Conservation (phyloP, 148 eudicot species). For the Silene latifolia region DNA sequence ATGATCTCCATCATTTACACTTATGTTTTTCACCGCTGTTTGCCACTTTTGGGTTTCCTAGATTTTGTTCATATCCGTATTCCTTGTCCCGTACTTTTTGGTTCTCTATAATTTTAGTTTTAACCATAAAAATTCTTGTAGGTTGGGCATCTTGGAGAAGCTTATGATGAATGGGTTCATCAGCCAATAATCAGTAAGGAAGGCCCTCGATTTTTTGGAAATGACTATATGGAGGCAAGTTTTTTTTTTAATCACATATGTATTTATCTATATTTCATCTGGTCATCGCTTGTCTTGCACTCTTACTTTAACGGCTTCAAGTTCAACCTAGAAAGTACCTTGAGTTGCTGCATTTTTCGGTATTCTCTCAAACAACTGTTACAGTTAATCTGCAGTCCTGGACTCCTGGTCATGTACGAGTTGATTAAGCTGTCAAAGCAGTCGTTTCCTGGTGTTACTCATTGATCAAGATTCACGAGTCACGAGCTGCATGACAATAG, state of each 20-base stretch:
- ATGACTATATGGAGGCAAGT: slow-evolving; percentile 86
- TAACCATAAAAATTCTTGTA: slow-evolving; percentile 21
- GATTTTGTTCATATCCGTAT: neutral
- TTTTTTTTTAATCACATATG: neutral
- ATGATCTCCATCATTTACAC: neutral
- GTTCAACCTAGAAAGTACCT: neutral
- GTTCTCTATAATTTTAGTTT: neutral
- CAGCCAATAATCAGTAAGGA: slow-evolving; percentile 86
- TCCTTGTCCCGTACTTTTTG: neutral
- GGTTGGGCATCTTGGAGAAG: slow-evolving; percentile 98
- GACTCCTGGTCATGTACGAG: neutral
- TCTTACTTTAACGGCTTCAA: neutral
- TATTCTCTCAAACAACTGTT: neutral
- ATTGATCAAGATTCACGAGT: neutral
- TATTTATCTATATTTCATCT: neutral
- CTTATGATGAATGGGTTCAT: slow-evolving; percentile 93
- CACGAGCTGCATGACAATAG: no score
- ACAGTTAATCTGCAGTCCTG: neutral
- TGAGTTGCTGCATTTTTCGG: neutral
- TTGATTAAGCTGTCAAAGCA: neutral
- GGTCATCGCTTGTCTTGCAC: neutral
- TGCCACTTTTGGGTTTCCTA: neutral
- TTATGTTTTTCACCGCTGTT: neutral
- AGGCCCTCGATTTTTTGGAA: slow-evolving; percentile 90
- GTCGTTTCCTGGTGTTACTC: neutral